These are phyloP conservation scores for Wilcoxina mikolae DNA, from an alignment of 495 filamentous ascomycete genomes.

Conservation along the genomic window DNA sequence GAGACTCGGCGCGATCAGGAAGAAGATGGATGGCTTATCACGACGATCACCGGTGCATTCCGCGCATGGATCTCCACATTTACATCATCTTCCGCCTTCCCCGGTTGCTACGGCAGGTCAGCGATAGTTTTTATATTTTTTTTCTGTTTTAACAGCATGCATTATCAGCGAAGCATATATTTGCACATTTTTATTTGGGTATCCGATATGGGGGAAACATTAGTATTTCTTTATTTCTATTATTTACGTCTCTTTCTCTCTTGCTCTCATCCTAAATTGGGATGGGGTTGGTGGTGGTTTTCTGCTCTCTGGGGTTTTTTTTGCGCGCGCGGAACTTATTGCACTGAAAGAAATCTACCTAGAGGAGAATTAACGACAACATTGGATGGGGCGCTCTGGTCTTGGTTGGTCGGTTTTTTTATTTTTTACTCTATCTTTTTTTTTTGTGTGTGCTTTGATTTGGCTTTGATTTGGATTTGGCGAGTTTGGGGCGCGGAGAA, in stretches of 20 bases:
- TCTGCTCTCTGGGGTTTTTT: neutral
- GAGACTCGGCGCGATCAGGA: neutral
- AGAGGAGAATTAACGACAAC: neutral
- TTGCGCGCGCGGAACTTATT: neutral
- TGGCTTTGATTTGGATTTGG: neutral
- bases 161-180: neutral
- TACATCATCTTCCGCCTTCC: neutral
- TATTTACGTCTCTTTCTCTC: neutral
- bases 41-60: slow-evolving; percentile 1
- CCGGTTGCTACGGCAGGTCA: neutral
- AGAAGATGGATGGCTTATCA: neutral
- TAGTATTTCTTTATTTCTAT: neutral
- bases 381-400: neutral
- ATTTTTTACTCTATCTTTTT: neutral
- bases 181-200: neutral
- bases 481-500: neutral
- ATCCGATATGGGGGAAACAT: neutral
- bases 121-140: neutral
- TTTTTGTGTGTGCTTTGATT: neutral
- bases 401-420: neutral
- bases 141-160: neutral
- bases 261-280: neutral
- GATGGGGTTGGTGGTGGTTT: neutral
- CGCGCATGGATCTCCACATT: slow-evolving; percentile 1
- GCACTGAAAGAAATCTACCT: neutral